Evolutionary conservation across 495 filamentous ascomycete species (phyloP).

Genomic region (Usnea hakonensis): DNA sequence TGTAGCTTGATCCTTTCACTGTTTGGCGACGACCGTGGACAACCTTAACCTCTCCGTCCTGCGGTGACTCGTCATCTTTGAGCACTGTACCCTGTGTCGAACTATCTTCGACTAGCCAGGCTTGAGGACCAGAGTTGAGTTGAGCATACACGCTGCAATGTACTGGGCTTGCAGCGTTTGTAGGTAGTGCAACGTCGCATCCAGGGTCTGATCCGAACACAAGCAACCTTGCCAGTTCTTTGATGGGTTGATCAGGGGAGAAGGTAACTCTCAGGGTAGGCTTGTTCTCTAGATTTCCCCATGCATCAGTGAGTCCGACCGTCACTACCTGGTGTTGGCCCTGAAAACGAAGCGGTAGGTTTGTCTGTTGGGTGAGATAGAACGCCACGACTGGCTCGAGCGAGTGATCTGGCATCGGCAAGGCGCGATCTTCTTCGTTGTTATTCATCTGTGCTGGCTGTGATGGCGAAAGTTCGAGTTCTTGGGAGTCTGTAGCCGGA

Average conservation of each 20-base stretch:
- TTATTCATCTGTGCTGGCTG: background rate
- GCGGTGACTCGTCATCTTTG: background rate
- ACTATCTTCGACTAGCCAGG: background rate
- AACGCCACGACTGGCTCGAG: background rate
- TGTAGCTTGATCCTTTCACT: background rate
- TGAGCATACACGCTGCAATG: conserved; percentile 2
- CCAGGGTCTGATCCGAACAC: background rate
- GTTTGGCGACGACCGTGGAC: background rate
- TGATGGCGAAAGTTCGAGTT: background rate
- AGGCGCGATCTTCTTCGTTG: background rate
- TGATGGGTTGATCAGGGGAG: background rate
- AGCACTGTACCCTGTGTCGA: background rate
- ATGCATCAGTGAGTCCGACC: background rate
- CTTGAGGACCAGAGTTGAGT: background rate
- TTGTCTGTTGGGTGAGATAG: background rate
- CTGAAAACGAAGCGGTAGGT: background rate
- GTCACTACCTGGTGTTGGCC: background rate
- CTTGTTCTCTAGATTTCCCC: background rate
- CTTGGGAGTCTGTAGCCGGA: background rate
- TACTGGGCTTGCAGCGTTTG: background rate
- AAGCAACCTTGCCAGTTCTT: background rate
- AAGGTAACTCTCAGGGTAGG: background rate
- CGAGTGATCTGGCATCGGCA: background rate
- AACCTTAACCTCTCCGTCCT: background rate
- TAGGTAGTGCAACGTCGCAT: background rate